Evolutionary conservation across 768 basidiomycete genomes (phyloP).

Genomic region (Boletus coccyginus): DNA sequence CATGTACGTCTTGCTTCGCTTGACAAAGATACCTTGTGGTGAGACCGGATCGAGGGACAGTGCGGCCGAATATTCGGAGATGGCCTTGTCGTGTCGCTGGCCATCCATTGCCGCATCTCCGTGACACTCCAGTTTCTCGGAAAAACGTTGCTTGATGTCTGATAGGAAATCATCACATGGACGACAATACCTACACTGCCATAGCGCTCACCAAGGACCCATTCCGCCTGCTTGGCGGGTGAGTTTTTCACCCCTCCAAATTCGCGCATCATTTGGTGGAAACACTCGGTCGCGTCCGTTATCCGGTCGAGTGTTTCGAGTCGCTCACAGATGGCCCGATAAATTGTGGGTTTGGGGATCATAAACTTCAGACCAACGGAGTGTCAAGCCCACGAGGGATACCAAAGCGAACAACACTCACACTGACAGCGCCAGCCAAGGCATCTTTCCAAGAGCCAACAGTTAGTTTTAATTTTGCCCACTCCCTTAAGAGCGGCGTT

Average conservation of each 20-base stretch:
- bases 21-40: neutral
- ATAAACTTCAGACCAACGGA: neutral
- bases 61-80: slow-evolving; percentile 3
- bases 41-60: neutral
- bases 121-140: neutral
- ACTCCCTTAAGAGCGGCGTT: slow-evolving; percentile 1
- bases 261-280: neutral
- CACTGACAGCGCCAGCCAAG: neutral
- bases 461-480: neutral
- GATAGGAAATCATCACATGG: neutral
- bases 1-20: slow-evolving; percentile 5
- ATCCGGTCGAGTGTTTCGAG: neutral
- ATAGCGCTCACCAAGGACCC: neutral
- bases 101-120: neutral
- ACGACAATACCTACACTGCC: neutral
- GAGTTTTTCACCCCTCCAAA: neutral
- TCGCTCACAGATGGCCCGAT: slow-evolving; percentile 2
- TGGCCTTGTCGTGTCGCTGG: neutral
- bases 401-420: neutral
- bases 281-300: neutral
- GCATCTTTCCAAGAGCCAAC: slow-evolving; percentile 4
- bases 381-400: neutral
- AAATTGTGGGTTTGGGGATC: neutral
- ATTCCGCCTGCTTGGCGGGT: neutral
- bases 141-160: neutral